Evolutionary conservation across 176 grass and related monocot genomes (phyloP).

Genomic region (Pharus latifolius): DNA sequence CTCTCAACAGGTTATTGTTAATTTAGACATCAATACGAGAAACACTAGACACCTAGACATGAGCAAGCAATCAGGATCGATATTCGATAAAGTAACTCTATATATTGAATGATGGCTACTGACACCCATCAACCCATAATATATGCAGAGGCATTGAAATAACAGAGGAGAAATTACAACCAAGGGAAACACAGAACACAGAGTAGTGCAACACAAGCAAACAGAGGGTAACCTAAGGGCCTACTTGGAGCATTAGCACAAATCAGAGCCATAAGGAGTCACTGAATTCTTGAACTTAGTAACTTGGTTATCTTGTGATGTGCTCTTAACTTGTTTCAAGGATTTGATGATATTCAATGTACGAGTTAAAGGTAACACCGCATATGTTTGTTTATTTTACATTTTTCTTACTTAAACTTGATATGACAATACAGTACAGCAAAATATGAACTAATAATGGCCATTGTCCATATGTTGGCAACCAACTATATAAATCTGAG

Average conservation of each 20-base stretch:
- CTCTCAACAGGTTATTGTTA: not conserved
- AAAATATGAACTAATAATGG: too few relatives aligned
- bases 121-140: not conserved
- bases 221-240: not conserved
- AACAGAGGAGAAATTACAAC: not conserved
- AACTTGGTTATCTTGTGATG: too few relatives aligned
- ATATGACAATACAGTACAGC: too few relatives aligned
- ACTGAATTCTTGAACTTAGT: too few relatives aligned
- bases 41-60: not conserved
- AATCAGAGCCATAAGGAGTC: not conserved
- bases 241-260: not conserved
- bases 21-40: not conserved
- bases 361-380: too few relatives aligned
- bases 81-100: not conserved
- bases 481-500: too few relatives aligned
- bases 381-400: too few relatives aligned
- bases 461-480: too few relatives aligned
- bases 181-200: not conserved
- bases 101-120: too few relatives aligned
- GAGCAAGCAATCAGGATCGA: not conserved
- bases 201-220: not conserved
- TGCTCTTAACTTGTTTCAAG: too few relatives aligned
- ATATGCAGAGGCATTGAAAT: not conserved
- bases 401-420: too few relatives aligned
- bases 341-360: too few relatives aligned